Evolutionary conservation across 2,329 filamentous ascomycete genomes (phyloP), one percentile per base, ranked within the genome.

Genomic region (Plectosphaerella cucumerina): DNA sequence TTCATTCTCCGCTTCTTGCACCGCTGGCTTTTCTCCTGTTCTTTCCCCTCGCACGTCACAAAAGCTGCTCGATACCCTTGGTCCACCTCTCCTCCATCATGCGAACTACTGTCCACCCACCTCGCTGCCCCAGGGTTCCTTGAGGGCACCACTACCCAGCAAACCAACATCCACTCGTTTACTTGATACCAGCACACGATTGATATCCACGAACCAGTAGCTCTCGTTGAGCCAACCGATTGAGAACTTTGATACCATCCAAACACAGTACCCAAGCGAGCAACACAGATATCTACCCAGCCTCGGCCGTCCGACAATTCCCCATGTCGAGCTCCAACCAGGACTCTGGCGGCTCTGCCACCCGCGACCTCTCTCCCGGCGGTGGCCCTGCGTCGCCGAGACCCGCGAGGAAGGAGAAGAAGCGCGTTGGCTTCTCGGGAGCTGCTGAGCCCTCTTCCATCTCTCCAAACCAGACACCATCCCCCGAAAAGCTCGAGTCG

Each of bases 371-470:
- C 6, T 31, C n/a, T 33, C 21, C 46, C 14, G 21, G n/a, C 10
- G n/a, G n/a, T n/a, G n/a, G n/a, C n/a, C 6, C 47, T n/a, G 23
- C 34, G 15, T n/a, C 39, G 12, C 17, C 39, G 12, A 14, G 35
- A 47, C 34, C 35, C 33, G 45, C 57, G 48, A 65, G 60, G 47
- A 71, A 60, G 55, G 66, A 68, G 47, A 73, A 73, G 64, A 73
- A 73, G 62, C 63, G 65, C 42, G 70, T 73, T 14, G 70, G 64
- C 47, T 73, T 56, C 35, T 51, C 52, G 15, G 49, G 50, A n/a
- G 39, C 43, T 35, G 50, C 49, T 41, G 43, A 50, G 18, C 53
- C 55, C 31, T 56, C 52, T 4, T 44, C 50, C 18, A 41, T 55
- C 31, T 56, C 52, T 4, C 45, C 50, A 18, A 41, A 47, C 47